Percentiles rank a stretch among this genome's conserved stretches.
Evolutionary conservation across 1,139 yeast species (phyloP).

Genomic region (Taphrina pruni): DNA sequence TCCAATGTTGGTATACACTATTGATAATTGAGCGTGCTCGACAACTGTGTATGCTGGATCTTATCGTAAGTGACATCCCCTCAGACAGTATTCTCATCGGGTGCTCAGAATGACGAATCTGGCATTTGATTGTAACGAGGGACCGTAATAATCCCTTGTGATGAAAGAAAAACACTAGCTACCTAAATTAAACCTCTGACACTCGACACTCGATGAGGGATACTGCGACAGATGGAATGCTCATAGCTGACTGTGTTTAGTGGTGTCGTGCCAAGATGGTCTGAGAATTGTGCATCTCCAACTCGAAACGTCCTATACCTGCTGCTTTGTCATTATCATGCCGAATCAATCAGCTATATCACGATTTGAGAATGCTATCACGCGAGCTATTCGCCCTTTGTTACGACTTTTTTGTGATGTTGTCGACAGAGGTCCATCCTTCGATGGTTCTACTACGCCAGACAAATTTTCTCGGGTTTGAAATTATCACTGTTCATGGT

Average conservation of each 20-base stretch:
- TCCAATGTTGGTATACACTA: no score
- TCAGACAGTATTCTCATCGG: not conserved
- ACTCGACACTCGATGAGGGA: conserved; percentile 3
- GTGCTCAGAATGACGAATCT: conserved; percentile 35
- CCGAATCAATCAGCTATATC: not conserved
- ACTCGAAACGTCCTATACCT: conserved; percentile 1
- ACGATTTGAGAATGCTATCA: not conserved
- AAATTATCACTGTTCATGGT: conserved; percentile 21
- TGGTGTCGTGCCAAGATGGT: not conserved
- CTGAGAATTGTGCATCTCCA: not conserved
- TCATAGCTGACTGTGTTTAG: conserved; percentile 1
- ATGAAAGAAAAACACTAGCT: conserved; percentile 41
- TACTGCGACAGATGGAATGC: not conserved
- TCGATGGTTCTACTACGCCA: conserved; percentile 39
- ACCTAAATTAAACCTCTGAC: conserved; percentile 42
- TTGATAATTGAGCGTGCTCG: no score
- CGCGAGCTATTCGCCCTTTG: conserved; percentile 42
- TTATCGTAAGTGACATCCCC: not conserved
- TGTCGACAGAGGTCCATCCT: conserved; percentile 35
- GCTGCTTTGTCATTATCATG: conserved; percentile 4
- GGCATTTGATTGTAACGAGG: conserved; percentile 40
- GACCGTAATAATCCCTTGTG: conserved; percentile 24
- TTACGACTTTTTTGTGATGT: conserved; percentile 3
- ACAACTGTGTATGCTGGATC: no score
- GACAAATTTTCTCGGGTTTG: conserved; percentile 39